These are phyloP conservation scores for Colletotrichum sp. DNA, from an alignment of 2,329 filamentous ascomycete genomes.

Conservation along the genomic window DNA sequence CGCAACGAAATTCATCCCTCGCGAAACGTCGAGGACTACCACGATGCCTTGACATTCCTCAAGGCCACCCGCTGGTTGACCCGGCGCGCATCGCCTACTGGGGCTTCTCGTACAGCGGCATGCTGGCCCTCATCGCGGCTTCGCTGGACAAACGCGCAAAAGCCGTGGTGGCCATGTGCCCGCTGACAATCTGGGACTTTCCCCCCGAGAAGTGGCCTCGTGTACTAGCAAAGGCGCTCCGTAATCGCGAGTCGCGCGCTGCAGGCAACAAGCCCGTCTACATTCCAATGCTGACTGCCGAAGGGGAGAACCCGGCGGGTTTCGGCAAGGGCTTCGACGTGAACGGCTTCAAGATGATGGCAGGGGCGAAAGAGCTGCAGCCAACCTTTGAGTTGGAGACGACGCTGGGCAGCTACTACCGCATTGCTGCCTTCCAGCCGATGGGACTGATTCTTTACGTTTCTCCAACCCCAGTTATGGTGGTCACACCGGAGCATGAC, in stretches of 20 bases:
- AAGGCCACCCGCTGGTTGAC: slow-evolving; percentile 43
- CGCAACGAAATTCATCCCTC: slow-evolving; percentile 40
- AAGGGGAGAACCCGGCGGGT: slow-evolving; percentile 41
- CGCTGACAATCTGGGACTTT: background rate
- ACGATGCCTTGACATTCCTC: slow-evolving; percentile 48
- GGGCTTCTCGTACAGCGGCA: slow-evolving; percentile 34
- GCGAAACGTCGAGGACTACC: slow-evolving; percentile 31
- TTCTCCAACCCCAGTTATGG: slow-evolving; percentile 26
- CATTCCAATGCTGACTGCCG: slow-evolving; percentile 37
- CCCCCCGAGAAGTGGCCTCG: background rate
- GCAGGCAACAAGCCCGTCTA: slow-evolving; percentile 40
- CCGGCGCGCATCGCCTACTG: slow-evolving; percentile 28
- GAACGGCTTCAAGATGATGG: slow-evolving; percentile 18
- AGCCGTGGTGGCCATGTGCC: slow-evolving; percentile 21
- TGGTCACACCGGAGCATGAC: slow-evolving; percentile 32
- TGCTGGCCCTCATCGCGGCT: slow-evolving; percentile 22
- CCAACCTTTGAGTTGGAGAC: slow-evolving; percentile 28
- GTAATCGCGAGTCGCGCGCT: slow-evolving; percentile 42
- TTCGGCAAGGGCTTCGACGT: slow-evolving; percentile 26
- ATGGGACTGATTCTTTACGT: slow-evolving; percentile 21
- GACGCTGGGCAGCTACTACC: slow-evolving; percentile 30
- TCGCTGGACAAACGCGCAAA: background rate
- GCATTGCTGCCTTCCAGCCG: slow-evolving; percentile 26
- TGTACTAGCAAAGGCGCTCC: slow-evolving; percentile 32
- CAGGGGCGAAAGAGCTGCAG: background rate